Percentiles rank a stretch among this genome's conserved stretches.
Conservation (phyloP, 345 rosid species). For the Boechera retrofracta region DNA sequence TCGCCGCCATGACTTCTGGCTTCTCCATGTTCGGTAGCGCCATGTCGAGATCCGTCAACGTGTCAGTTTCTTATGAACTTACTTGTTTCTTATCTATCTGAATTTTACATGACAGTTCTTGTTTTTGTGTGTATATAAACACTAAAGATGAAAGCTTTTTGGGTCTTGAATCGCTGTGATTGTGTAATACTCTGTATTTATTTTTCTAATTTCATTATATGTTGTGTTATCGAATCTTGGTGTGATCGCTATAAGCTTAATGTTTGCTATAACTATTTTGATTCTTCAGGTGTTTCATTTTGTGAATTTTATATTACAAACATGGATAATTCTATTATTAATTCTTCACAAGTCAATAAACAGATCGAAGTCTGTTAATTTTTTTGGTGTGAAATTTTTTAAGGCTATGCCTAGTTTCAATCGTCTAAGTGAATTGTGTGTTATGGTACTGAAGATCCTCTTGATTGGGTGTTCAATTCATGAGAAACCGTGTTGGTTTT, state of each 20-base stretch:
- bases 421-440: neutral
- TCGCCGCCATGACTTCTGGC: slow-evolving; percentile 71
- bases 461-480: slow-evolving; percentile 6
- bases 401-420: neutral
- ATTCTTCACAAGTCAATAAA: slow-evolving; percentile 25
- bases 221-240: slow-evolving; percentile 14
- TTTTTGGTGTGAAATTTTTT: neutral
- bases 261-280: slow-evolving; percentile 18
- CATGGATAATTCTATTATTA: slow-evolving; percentile 30
- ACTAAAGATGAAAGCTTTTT: neutral
- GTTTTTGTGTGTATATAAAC: neutral
- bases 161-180: slow-evolving; percentile 15
- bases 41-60: slow-evolving; percentile 74
- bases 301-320: slow-evolving; percentile 36
- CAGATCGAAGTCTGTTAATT: neutral
- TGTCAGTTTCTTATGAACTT: slow-evolving; percentile 41
- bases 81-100: neutral
- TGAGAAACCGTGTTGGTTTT: neutral
- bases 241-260: slow-evolving; percentile 21
- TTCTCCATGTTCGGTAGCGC: slow-evolving; percentile 69
- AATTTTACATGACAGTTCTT: neutral
- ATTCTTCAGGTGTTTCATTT: slow-evolving; percentile 19
- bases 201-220: neutral
- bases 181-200: slow-evolving; percentile 6
- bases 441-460: slow-evolving; percentile 9